Evolutionary conservation across 805 yeast genomes (phyloP), one percentile per base, ranked within the genome.

Genomic region (Yarrowia keelungensis): DNA sequence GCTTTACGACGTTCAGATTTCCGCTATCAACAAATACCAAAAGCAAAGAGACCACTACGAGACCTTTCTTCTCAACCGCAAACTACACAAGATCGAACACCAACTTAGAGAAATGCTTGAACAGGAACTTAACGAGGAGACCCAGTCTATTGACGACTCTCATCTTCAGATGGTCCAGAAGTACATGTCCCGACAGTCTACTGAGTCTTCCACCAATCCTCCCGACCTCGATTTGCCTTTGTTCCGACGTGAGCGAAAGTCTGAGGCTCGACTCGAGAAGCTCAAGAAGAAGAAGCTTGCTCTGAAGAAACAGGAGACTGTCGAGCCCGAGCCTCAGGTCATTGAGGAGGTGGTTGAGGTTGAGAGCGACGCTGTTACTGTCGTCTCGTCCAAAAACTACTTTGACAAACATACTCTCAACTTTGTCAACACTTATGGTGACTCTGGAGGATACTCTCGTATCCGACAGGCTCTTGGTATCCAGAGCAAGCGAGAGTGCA

Each of bases 391-490:
- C 12, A 12, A 10, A 4, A 56, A 41, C 16, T 56, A 56, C 47
- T 56, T 56, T 42, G 62, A 56, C 22, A 56, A 56, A 32, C 62
- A 56, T 19, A 41, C 62, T 11, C 47, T 56, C 39, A 56, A 56
- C 47, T 56, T 56, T 42, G 62, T 56, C 62, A 56, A 41, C 62
- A 56, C 62, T 5, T 56, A 56, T 26, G 62, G 62, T 11, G 62
- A 56, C 8, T 56, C 62, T 15, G 62, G 62, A n/a, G 62, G 62
- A 22, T 56, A 56, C 38, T 56, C 39, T 5, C 12, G 32, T 26
- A 56, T 56, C 16, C 47, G 62, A 4, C 46, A 41, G 46, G 62
- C 62, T 56, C 62, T 56, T 14, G 62, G 62, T 2, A 41, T 56
- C 38, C 14, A 41, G 47, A 22, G 39, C 8, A 56, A 56, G 14